Conservation (phyloP, 495 filamentous ascomycete species). For the Sabuloglossum arenarium region DNA sequence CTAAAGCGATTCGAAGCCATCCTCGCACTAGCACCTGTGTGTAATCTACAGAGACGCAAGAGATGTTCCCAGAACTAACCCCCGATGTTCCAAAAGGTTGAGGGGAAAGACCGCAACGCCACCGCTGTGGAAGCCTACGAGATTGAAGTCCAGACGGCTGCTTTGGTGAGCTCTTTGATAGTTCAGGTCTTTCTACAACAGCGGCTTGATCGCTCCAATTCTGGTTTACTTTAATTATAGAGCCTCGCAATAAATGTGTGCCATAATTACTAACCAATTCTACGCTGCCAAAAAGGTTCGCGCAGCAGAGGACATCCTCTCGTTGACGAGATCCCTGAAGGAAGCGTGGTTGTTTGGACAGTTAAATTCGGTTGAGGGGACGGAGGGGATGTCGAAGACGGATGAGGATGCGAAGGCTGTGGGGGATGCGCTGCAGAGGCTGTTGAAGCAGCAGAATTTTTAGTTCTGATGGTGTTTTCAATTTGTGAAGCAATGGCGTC, state of each 20-base stretch:
- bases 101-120: conserved; percentile 19
- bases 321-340: conserved; percentile 41
- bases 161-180: conserved; percentile 28
- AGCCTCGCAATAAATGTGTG: neutral
- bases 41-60: conserved; percentile 4
- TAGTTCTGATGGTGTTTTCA: neutral
- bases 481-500: neutral
- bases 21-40: conserved; percentile 32
- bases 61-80: neutral
- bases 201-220: neutral
- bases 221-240: neutral
- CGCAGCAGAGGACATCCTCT: conserved; percentile 42
- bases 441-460: conserved; percentile 13
- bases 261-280: neutral
- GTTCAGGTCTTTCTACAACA: neutral
- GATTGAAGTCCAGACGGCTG: conserved; percentile 41
- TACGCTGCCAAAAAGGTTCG: too few relatives aligned
- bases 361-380: conserved; percentile 31
- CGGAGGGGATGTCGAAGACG: conserved; percentile 21
- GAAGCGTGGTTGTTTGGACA: conserved; percentile 59
- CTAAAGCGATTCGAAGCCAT: conserved; percentile 42
- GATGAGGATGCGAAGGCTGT: conserved; percentile 32
- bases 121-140: conserved; percentile 39
- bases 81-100: conserved; percentile 16
- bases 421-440: conserved; percentile 18